Base-by-base conservation (phyloP, 2,329 filamentous ascomycete genomes). In the Byssothecium circinans region DNA sequence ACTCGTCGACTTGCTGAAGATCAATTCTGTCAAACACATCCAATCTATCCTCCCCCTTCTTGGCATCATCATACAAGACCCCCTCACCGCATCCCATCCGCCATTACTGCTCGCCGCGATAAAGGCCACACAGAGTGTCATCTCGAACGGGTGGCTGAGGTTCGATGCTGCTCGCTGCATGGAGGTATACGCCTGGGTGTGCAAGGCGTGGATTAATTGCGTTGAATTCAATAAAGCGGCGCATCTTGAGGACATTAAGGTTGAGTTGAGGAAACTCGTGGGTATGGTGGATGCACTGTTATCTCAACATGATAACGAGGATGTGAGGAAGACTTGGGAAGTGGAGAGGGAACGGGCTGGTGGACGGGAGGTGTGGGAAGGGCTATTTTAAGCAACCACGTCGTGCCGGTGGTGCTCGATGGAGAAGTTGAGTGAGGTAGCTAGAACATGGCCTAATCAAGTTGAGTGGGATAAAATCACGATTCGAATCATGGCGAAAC, bases 41-140 rank as follows among this genome's bases (percentile, higher is more conserved):
- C 83, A 85, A 77, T 81, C 84, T 37, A 69, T 92, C 7, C 65
- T 95, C 1, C 83, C 87, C 0, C 76, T 91, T 53, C 69, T 89
- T 8, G 82, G 82, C 2, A 74, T 76, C 32, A 80, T 86, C 8
- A 74, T 95, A 43, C 78, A 81, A 2, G 84, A 91, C 60, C 19
- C 20, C 12, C 29, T 45, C 15, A 25, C 43, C 2, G 25, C 36
- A 2, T 23, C 43, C 7, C 19, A 33, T 18, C 43, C 43, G 10
- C 23, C 19, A 5, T 36, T 45, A 4, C 29, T 45, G 6, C 8
- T 41, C 7, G 35, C 43, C 2, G 36, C 43, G 19, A 27, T 14
- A 6, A 39, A 40, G 20, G 29, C 35, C 18, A 15, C 29, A 4
- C 43, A 45, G 12, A 34, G 27, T 29, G 18, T 23, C n/a, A 25